Evolutionary conservation across 108 stramenopile genomes (phyloP).

Genomic region (Phaeodactylum tricornutum): DNA sequence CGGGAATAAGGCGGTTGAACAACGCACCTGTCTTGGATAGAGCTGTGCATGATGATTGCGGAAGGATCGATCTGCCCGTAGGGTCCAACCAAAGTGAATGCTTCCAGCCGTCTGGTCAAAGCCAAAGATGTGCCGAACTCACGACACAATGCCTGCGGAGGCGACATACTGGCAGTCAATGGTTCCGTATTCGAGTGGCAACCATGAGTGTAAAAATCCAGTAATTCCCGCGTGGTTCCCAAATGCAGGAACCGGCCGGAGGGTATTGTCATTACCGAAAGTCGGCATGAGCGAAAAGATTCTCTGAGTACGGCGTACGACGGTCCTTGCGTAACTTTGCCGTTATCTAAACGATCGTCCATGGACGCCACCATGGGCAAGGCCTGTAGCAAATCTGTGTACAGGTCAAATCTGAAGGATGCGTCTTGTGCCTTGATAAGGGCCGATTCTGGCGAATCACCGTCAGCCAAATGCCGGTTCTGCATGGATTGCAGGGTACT

Average conservation of each 20-base stretch:
- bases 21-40: no score
- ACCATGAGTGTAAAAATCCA: slow-evolving; percentile 30
- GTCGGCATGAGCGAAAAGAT: slow-evolving; percentile 22
- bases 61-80: not conserved
- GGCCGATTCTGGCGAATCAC: slow-evolving; percentile 4
- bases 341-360: slow-evolving; percentile 1
- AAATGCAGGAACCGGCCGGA: slow-evolving; percentile 59
- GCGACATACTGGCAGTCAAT: not conserved
- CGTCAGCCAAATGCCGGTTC: not conserved
- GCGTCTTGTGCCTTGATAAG: not conserved
- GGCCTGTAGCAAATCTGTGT: slow-evolving; percentile 52
- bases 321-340: not conserved
- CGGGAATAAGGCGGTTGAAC: no score
- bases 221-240: slow-evolving; percentile 62
- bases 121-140: not conserved
- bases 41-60: not conserved
- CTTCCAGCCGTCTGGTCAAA: not conserved
- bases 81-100: not conserved
- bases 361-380: no score
- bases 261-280: slow-evolving; percentile 32
- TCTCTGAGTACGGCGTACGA: not conserved
- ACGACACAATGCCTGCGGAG: not conserved
- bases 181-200: not conserved
- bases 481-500: slow-evolving; percentile 17
- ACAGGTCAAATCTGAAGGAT: slow-evolving; percentile 37